A percentile compares a stretch with the other conserved stretches of the same genome.
phyloP scores from a whole-genome alignment of 768 basidiomycete genomes.

The Boletellus emodensis region DNA sequence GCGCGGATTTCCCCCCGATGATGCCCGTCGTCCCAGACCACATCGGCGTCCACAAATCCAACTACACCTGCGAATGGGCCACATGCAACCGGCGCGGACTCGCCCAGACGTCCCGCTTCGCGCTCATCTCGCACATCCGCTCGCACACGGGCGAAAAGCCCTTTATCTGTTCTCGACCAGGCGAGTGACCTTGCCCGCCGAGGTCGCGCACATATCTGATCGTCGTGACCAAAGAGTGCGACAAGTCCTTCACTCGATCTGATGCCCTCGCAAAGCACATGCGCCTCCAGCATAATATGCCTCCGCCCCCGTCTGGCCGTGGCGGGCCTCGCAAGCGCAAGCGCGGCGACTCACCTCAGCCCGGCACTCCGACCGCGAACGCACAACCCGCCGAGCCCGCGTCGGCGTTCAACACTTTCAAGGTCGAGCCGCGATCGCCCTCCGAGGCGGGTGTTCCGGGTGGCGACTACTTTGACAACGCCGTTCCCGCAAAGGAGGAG shows the following conservation, averaged over 20 bases:
- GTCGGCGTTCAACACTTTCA: conserved; percentile 56
- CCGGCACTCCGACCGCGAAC: conserved; percentile 18
- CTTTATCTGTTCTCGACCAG: conserved; percentile 76
- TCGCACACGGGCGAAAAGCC: conserved; percentile 96
- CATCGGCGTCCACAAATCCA: conserved; percentile 79
- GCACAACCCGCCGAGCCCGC: conserved; percentile 22
- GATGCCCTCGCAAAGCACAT: conserved; percentile 93
- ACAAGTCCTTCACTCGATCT: conserved; percentile 92
- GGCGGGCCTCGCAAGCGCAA: conserved; percentile 72
- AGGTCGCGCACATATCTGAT: not conserved
- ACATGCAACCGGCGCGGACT: conserved; percentile 77
- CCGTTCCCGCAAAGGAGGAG: conserved; percentile 14
- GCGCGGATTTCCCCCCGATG: not conserved
- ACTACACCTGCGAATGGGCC: conserved; percentile 87
- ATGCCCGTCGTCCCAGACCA: conserved; percentile 47
- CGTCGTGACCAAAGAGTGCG: conserved; percentile 60
- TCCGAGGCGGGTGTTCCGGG: conserved; percentile 31
- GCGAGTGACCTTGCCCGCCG: conserved; percentile 38
- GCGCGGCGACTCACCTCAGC: conserved; percentile 38
- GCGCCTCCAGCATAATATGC: conserved; percentile 81
- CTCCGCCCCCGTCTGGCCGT: conserved; percentile 67
- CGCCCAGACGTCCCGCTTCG: conserved; percentile 84
- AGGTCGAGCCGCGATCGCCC: conserved; percentile 53
- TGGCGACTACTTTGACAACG: conserved; percentile 32
- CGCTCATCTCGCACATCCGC: conserved; percentile 85